Percentiles rank a stretch among this genome's conserved stretches.
Evolutionary conservation across 2,329 filamentous ascomycete species (phyloP).

Genomic region (Ophidiomyces ophidiicola): DNA sequence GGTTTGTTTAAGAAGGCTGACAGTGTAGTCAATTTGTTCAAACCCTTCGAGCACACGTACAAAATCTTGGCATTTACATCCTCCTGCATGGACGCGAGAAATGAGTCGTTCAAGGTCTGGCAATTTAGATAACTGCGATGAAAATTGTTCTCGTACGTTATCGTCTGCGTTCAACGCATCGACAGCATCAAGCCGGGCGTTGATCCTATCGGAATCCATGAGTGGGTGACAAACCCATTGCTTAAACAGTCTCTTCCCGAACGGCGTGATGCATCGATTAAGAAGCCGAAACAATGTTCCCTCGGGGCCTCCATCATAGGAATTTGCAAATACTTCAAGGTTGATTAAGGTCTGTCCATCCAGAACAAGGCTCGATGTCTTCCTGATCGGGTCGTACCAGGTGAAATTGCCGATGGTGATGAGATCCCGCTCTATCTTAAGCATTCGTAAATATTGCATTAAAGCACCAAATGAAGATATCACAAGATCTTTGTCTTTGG

Average conservation of each 20-base stretch:
- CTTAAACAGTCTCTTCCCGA: slow-evolving; percentile 88
- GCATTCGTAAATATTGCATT: slow-evolving; percentile 68
- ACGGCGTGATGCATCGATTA: slow-evolving; percentile 90
- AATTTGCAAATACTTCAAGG: slow-evolving; percentile 92
- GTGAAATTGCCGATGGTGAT: slow-evolving; percentile 84
- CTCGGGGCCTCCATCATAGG: slow-evolving; percentile 68
- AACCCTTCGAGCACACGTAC: slow-evolving; percentile 88
- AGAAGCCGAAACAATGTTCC: slow-evolving; percentile 84
- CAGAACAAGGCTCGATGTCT: slow-evolving; percentile 74
- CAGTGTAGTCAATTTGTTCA: slow-evolving; percentile 93
- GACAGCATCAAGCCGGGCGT: slow-evolving; percentile 85
- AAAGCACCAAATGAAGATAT: slow-evolving; percentile 89
- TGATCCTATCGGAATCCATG: slow-evolving; percentile 75
- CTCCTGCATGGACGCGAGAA: slow-evolving; percentile 82
- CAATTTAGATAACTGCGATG: slow-evolving; percentile 75
- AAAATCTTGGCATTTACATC: slow-evolving; percentile 86
- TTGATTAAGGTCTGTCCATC: slow-evolving; percentile 96
- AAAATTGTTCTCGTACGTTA: slow-evolving; percentile 72
- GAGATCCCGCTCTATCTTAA: slow-evolving; percentile 81
- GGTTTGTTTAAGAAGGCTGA: slow-evolving; percentile 62
- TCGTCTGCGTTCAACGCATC: slow-evolving; percentile 80
- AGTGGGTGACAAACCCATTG: slow-evolving; percentile 97
- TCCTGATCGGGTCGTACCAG: slow-evolving; percentile 85
- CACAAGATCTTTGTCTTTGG: slow-evolving; percentile 62
- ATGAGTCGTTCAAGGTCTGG: slow-evolving; percentile 90